Conservation (phyloP, 768 basidiomycete genomes). For the Mycena capillaripes region DNA sequence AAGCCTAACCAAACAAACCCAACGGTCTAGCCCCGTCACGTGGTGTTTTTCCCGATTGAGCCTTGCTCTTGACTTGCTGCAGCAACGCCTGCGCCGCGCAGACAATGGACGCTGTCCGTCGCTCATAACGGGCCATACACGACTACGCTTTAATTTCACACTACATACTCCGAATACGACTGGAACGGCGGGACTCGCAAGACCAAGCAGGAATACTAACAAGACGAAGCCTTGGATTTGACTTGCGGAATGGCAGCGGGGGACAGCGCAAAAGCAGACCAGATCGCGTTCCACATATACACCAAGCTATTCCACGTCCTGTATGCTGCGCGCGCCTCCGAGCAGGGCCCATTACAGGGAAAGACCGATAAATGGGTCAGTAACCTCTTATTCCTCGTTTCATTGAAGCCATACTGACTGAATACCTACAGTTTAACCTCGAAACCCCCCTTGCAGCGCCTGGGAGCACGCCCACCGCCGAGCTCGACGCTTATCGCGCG, state of each 20-base stretch:
- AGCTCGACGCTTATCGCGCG: conserved; percentile 70
- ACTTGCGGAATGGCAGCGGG: conserved; percentile 20
- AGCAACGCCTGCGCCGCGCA: no score
- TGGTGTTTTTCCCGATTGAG: no score
- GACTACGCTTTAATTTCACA: no score
- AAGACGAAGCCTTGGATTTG: background rate
- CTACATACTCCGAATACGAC: no score
- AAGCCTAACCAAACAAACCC: no score
- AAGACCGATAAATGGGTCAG: conserved; percentile 89
- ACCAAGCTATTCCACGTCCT: conserved; percentile 85
- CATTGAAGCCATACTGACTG: conserved; percentile 7
- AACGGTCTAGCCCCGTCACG: no score
- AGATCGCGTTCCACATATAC: conserved; percentile 88
- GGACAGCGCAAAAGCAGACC: conserved; percentile 78
- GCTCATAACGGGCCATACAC: no score
- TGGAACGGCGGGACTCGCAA: no score
- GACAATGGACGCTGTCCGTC: no score
- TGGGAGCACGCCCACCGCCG: conserved; percentile 67
- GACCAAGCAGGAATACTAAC: background rate
- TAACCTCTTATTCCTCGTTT: conserved; percentile 16
- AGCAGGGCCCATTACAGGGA: conserved; percentile 6
- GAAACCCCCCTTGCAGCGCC: conserved; percentile 80
- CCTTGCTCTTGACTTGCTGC: no score
- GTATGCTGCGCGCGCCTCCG: conserved; percentile 74
- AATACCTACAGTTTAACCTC: conserved; percentile 76